Evolutionary conservation across 345 rosid species (phyloP), one percentile per base, ranked within the genome.

Genomic region (Eucalyptus decipiens): DNA sequence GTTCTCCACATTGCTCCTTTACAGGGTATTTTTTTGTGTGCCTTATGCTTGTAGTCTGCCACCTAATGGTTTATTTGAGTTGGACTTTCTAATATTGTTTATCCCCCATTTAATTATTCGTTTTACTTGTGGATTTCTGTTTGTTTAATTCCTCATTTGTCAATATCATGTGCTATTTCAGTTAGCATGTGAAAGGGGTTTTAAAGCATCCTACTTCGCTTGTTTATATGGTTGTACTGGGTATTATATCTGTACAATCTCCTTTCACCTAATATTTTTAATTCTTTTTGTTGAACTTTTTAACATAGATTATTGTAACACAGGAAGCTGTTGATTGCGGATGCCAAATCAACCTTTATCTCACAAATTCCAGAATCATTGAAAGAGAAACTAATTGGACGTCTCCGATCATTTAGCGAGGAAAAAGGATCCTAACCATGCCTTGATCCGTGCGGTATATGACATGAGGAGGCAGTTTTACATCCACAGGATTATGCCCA

Each of bases 271-370:
- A 42, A 47, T 72, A 50, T 86, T 40, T 72, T 34, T 52, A 54
- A 37, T 37, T 45, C 15, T 42, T 42, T 80, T 51, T 81, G 86
- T 65, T 88, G 87, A 37, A 69, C 24, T 18, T 76, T 76, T 43
- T 76, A 40, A 40, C 45, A 80, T 88, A 11, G 45, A 49, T 88
- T 24, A 45, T 32, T 83, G 47, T 52, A 72, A 42, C 40, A 93
- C 95, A 97, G 99, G 97, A 94, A 93, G 91, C 88, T 87, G 92
- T 90, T 98, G 95, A 94, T 95, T 42, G 93, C 90, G 86, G 96
- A 96, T 90, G 98, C 96, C 91, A 95, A 92, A 91, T 48, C 93
- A 87, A 90, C 91, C 34, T 94, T 94, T 80, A 93, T 90, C 88
- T 89, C 95, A 11, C 91, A 95, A 90, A 93, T 98, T 76, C 99